These are phyloP conservation scores for Eimeria sp. DNA, from an alignment of 169 alveolate species.

Conservation along the genomic window DNA sequence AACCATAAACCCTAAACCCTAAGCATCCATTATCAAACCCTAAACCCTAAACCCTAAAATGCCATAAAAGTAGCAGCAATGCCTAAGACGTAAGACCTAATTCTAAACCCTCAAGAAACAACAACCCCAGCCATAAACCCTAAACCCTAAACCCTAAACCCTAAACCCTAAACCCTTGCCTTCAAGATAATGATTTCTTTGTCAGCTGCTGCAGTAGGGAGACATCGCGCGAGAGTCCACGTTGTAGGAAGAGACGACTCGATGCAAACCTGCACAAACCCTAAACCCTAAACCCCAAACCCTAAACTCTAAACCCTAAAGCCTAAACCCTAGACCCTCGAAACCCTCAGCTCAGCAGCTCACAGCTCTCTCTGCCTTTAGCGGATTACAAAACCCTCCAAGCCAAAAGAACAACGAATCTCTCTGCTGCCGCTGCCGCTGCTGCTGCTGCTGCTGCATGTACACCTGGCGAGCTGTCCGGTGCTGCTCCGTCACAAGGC, in stretches of 20 bases:
- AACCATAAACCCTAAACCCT: no score
- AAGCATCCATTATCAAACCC: no score
- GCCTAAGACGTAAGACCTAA: no score
- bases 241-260: background rate
- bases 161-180: conserved; percentile 12
- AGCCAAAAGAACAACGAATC: conserved; percentile 10
- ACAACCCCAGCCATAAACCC: no score
- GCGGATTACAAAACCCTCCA: background rate
- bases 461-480: no score
- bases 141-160: background rate
- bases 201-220: background rate
- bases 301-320: conserved; percentile 5
- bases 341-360: background rate
- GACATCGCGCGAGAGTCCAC: background rate
- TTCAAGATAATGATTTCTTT: background rate
- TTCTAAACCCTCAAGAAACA: no score
- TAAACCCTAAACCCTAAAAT: no score
- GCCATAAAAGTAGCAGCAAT: no score
- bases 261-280: background rate
- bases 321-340: background rate
- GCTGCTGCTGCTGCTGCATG: no score
- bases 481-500: no score
- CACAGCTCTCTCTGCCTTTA: background rate
- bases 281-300: background rate
- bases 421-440: no score